Evolutionary conservation across 2,329 filamentous ascomycete species (phyloP).

Genomic region (Xylariaceae sp.): DNA sequence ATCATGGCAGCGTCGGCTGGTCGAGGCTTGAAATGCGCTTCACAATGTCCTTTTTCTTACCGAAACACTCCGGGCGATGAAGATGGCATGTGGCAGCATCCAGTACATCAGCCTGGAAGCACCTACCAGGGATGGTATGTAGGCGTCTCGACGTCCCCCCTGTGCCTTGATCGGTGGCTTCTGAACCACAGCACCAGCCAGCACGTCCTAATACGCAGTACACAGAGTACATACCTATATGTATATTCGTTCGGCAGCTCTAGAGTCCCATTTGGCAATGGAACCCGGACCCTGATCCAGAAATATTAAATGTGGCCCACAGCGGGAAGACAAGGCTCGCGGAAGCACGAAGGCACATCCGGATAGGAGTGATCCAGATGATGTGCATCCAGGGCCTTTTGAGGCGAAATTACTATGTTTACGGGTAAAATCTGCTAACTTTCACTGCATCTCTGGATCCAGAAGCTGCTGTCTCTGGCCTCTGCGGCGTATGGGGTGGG

Average conservation of each 20-base stretch:
- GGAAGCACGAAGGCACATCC: constrained; percentile 44
- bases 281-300: constrained; percentile 40
- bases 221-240: too few species aligned
- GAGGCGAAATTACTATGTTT: constrained; percentile 37
- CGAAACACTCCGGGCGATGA: constrained; percentile 15
- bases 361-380: constrained; percentile 42
- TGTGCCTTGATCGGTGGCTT: neutral
- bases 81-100: constrained; percentile 18
- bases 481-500: constrained; percentile 10
- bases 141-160: constrained; percentile 16
- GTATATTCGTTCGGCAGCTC: constrained; percentile 35
- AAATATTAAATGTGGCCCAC: constrained; percentile 40
- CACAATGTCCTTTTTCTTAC: constrained; percentile 4
- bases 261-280: constrained; percentile 33
- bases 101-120: constrained; percentile 17
- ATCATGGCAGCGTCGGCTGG: constrained; percentile 1
- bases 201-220: too few species aligned
- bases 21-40: constrained; percentile 5
- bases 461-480: constrained; percentile 21
- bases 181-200: constrained; percentile 17
- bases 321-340: constrained; percentile 44
- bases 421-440: constrained; percentile 27
- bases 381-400: constrained; percentile 41
- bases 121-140: constrained; percentile 19
- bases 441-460: constrained; percentile 25